Conservation (phyloP, 2,329 filamentous ascomycete genomes). For the Penicillium oxalicum region DNA sequence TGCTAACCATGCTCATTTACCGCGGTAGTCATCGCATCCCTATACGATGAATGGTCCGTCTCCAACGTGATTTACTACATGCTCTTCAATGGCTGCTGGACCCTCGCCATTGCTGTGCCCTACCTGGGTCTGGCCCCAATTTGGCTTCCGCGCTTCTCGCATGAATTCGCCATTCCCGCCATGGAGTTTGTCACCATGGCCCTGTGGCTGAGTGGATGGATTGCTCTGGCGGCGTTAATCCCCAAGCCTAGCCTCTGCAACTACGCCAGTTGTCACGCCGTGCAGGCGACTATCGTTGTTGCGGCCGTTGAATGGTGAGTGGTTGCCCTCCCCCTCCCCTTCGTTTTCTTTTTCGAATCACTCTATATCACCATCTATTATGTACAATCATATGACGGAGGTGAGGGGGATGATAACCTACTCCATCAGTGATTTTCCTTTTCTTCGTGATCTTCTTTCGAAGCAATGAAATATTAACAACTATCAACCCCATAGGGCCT, state of each 20-base stretch:
- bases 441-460: too few species aligned
- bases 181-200: constrained; percentile 18
- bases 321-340: too few species aligned
- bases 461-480: not conserved
- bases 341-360: too few species aligned
- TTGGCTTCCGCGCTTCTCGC: constrained; percentile 18
- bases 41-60: constrained; percentile 20
- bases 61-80: constrained; percentile 20
- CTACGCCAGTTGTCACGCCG: constrained; percentile 17
- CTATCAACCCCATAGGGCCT: constrained; percentile 10
- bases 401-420: not conserved
- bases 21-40: constrained; percentile 14
- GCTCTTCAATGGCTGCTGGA: constrained; percentile 26
- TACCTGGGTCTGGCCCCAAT: constrained; percentile 23
- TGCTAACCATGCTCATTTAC: constrained; percentile 1
- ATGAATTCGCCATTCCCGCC: constrained; percentile 18
- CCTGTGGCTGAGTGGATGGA: constrained; percentile 22
- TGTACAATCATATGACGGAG: not conserved
- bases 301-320: constrained; percentile 20
- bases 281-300: constrained; percentile 18
- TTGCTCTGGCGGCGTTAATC: constrained; percentile 18
- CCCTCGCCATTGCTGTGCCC: constrained; percentile 17
- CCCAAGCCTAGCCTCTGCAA: constrained; percentile 14
- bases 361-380: not conserved
- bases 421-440: too few species aligned